Conservation (phyloP, 2,329 filamentous ascomycete genomes). For the Botrytis cinerea region DNA sequence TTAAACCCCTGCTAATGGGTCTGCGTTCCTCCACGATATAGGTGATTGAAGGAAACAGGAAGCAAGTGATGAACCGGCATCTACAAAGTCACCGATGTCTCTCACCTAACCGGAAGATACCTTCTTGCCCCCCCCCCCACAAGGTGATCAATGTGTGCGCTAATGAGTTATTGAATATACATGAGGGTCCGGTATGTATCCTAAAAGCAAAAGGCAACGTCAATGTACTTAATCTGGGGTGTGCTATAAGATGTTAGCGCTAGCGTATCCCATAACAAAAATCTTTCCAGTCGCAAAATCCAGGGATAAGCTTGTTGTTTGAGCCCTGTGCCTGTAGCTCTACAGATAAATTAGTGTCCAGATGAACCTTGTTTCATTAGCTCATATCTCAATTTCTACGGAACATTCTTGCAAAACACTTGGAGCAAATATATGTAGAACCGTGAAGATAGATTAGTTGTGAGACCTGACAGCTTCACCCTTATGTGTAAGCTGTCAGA, state of each 20-base stretch:
- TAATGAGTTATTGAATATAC: not conserved
- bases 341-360: not conserved
- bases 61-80: not conserved
- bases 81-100: not conserved
- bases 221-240: constrained; percentile 8
- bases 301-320: constrained; percentile 1
- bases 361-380: constrained; percentile 6
- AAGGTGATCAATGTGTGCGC: not conserved
- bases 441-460: not conserved
- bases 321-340: not conserved
- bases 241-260: not conserved
- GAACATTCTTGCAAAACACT: not conserved
- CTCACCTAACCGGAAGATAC: not conserved
- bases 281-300: not conserved
- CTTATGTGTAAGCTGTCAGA: not conserved
- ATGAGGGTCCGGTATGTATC: not conserved
- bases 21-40: not conserved
- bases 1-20: not conserved
- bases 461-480: not conserved
- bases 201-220: not conserved
- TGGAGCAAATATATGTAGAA: not conserved
- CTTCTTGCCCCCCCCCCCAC: not conserved
- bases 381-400: not conserved
- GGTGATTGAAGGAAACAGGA: not conserved
- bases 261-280: not conserved